phyloP scores from a whole-genome alignment of 768 basidiomycete species.

The Boletellus emodensis region DNA sequence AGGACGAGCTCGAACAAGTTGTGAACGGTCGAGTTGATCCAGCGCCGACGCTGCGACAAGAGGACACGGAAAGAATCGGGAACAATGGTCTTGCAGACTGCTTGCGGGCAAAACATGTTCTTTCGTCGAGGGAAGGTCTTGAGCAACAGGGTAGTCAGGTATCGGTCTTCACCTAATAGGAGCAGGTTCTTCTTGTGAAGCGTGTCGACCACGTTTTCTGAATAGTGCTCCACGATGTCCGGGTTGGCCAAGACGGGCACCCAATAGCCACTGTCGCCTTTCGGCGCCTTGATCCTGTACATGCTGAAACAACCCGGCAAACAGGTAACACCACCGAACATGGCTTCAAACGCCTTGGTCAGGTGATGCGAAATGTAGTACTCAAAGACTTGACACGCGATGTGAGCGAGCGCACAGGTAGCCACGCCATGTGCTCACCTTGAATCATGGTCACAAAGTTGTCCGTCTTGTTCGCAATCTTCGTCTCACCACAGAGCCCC shows the following conservation, averaged over 20 bases:
- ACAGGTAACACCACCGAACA: conserved; percentile 99
- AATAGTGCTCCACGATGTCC: conserved; percentile 97
- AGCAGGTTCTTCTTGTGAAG: conserved; percentile 99
- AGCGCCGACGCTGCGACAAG: conserved; percentile 93
- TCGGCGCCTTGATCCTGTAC: conserved; percentile 99
- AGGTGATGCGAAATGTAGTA: conserved; percentile 99
- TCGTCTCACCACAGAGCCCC: conserved; percentile 99
- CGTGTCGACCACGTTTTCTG: conserved; percentile 98
- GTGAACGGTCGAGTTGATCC: conserved; percentile 99
- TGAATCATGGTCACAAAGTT: conserved; percentile 99
- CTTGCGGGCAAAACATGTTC: conserved; percentile 98
- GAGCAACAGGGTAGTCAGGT: conserved; percentile 93
- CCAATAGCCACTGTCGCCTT: conserved; percentile 94
- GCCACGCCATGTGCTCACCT: conserved; percentile 52
- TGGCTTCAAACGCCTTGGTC: conserved; percentile 98
- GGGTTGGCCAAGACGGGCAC: conserved; percentile 98
- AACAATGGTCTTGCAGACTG: conserved; percentile 97
- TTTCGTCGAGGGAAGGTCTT: conserved; percentile 99
- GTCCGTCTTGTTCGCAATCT: conserved; percentile 98
- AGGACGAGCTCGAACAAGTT: conserved; percentile 93
- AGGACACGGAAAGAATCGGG: conserved; percentile 94
- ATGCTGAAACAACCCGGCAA: conserved; percentile 99
- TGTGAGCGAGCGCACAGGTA: conserved; percentile 7
- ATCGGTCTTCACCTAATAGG: conserved; percentile 97
- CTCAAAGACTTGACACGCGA: conserved; percentile 73